Conservation (phyloP, 495 filamentous ascomycete genomes). For the Jackrogersella minutella region DNA sequence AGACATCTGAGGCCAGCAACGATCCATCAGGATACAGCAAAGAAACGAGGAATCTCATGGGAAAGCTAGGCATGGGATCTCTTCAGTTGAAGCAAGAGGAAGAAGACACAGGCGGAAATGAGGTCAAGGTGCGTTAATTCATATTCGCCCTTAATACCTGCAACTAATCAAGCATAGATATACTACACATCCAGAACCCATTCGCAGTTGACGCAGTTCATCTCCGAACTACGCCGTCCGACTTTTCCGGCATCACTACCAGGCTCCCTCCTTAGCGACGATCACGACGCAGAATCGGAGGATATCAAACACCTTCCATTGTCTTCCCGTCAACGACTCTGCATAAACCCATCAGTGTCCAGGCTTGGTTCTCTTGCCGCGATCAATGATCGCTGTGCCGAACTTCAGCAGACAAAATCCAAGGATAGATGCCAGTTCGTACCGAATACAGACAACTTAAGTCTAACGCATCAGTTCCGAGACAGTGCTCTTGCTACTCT, state of each 20-base stretch:
- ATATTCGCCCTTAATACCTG: background rate
- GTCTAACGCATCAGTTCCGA: constrained; percentile 79
- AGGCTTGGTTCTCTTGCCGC: constrained; percentile 75
- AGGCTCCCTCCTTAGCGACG: constrained; percentile 42
- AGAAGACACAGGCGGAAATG: constrained; percentile 61
- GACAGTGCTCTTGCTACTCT: constrained; percentile 86
- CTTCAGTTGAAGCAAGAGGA: constrained; percentile 49
- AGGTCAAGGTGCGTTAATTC: constrained; percentile 63
- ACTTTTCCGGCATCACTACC: constrained; percentile 68
- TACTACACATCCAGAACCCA: constrained; percentile 96
- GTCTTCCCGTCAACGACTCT: constrained; percentile 90
- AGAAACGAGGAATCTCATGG: constrained; percentile 70
- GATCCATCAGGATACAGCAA: constrained; percentile 60
- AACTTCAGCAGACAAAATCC: constrained; percentile 81
- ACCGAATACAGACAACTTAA: constrained; percentile 77
- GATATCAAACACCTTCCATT: constrained; percentile 84
- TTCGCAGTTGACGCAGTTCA: constrained; percentile 92
- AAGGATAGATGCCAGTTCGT: constrained; percentile 77
- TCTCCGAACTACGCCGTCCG: constrained; percentile 87
- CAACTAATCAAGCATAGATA: constrained; percentile 58
- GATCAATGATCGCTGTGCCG: constrained; percentile 95
- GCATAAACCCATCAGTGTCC: constrained; percentile 85
- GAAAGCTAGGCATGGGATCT: constrained; percentile 57
- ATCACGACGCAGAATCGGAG: constrained; percentile 58
- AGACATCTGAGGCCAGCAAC: constrained; percentile 48